phyloP scores from a whole-genome alignment of 805 yeast genomes.

The Cyberlindnera misumaiensis region DNA sequence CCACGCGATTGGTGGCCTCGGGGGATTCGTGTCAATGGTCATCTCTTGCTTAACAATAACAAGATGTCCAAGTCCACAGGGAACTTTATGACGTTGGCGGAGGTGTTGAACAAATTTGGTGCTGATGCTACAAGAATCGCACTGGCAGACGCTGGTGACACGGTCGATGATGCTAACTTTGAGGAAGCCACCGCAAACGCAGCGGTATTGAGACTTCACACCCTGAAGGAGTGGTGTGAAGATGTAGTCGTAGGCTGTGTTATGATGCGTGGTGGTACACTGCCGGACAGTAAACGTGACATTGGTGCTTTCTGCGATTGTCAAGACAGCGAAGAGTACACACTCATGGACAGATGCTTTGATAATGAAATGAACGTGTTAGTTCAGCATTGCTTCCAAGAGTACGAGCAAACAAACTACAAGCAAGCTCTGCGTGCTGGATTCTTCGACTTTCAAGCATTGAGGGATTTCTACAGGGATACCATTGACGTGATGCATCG shows the following conservation, averaged over 20 bases:
- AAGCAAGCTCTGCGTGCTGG: conserved; percentile 86
- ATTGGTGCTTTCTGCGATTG: no score
- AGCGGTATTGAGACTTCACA: conserved; percentile 86
- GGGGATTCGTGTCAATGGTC: conserved; percentile 93
- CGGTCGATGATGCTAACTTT: conserved; percentile 94
- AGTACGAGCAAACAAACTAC: conserved; percentile 65
- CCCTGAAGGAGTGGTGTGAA: conserved; percentile 92
- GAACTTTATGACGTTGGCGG: conserved; percentile 85
- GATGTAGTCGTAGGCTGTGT: conserved; percentile 36
- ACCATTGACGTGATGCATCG: conserved; percentile 63
- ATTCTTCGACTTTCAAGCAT: conserved; percentile 85
- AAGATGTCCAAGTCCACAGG: conserved; percentile 98
- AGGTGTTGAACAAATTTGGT: conserved; percentile 82
- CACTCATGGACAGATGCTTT: conserved; percentile 79
- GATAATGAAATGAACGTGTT: conserved; percentile 88
- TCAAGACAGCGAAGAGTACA: conserved; percentile 24
- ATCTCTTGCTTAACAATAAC: conserved; percentile 87
- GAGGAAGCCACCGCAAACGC: conserved; percentile 96
- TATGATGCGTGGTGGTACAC: no score
- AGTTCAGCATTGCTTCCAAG: conserved; percentile 62
- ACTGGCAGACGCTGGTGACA: conserved; percentile 96
- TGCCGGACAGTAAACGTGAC: no score
- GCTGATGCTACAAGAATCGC: conserved; percentile 97
- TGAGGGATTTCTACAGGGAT: conserved; percentile 95
- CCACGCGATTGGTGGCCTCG: conserved; percentile 87